phyloP scores from a whole-genome alignment of 768 basidiomycete genomes.

The Russula virescens region DNA sequence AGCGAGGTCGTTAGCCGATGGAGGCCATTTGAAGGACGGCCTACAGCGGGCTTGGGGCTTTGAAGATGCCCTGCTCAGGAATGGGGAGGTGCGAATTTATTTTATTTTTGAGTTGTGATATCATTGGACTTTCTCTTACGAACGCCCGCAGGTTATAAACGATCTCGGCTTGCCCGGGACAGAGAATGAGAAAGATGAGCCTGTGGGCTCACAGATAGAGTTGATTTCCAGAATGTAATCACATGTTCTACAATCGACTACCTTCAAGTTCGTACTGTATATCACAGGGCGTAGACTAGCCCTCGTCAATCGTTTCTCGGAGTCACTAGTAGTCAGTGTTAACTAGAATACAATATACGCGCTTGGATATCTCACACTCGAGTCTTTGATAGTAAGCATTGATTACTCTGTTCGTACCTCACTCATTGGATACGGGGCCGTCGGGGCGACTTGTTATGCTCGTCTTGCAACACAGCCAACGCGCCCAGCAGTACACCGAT shows the following conservation, averaged over 20 bases:
- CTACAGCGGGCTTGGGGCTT: slow-evolving; percentile 74
- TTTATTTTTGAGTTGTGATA: neutral
- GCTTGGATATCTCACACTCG: slow-evolving; percentile 96
- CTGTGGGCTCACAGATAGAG: slow-evolving; percentile 46
- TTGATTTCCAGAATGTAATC: slow-evolving; percentile 15
- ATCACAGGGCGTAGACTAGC: neutral
- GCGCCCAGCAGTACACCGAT: slow-evolving; percentile 89
- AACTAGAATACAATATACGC: slow-evolving; percentile 65
- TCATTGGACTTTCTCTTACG: neutral
- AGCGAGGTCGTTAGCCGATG: slow-evolving; percentile 45
- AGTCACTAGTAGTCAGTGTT: neutral
- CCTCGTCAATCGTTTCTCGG: neutral
- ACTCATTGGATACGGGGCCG: slow-evolving; percentile 65
- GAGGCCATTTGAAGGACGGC: slow-evolving; percentile 53
- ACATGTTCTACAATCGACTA: neutral
- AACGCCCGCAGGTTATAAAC: slow-evolving; percentile 50
- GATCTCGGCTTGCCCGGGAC: slow-evolving; percentile 67
- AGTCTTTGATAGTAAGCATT: slow-evolving; percentile 64
- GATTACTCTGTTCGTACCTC: slow-evolving; percentile 88
- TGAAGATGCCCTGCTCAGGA: slow-evolving; percentile 57
- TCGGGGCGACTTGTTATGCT: slow-evolving; percentile 29
- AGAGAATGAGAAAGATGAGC: slow-evolving; percentile 51
- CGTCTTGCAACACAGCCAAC: slow-evolving; percentile 50
- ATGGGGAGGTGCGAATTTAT: slow-evolving; percentile 46
- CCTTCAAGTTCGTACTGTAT: neutral